Evolutionary conservation across 371 early-diverging fungal genomes (phyloP), one percentile per base, ranked within the genome.

Genomic region (Apophysomyces elegans): DNA sequence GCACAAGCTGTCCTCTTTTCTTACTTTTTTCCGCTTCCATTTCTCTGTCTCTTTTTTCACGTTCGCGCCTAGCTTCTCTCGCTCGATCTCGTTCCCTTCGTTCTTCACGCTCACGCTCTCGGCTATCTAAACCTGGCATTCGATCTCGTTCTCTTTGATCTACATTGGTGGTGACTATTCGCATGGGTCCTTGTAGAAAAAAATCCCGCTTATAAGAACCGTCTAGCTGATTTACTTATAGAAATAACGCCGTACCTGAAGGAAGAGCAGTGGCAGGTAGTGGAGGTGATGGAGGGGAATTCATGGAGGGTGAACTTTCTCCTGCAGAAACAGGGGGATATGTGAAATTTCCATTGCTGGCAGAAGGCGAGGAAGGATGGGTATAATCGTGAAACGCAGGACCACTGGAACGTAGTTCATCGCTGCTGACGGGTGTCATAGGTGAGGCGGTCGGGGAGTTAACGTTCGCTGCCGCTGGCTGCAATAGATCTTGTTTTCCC

Each of bases 41-140:
- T n/a, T 70, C 62, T 37, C 73, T 79, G n/a, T 82, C 83, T 59
- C 69, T 47, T 47, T 69, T 74, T 59, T 78, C 78, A 32, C 78
- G 59, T 60, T 79, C 83, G 37, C 77, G 71, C 9, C 70, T 73
- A 13, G 62, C 64, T 50, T 81, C 76, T 56, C 78, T 58, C n/a
- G 59, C 69, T 16, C 73, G 38, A 18, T 73, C 77, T 3, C 76
- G 74, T 44, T 76, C 81, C 16, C 70, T 68, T 8, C 78, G 72
- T 50, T 81, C 82, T 18, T 76, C 67, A 18, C 60, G 44, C 16
- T 66, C 67, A n/a, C 47, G 47, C 16, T 47, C 47, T 47, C n/a
- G 11, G 13, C 16, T 11, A 7, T 47, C 47, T 1, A 47, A 16
- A 47, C 7, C 16, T 18, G 9, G 1, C 7, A 16, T 2, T 18